phyloP scores from a whole-genome alignment of 2,329 filamentous ascomycete genomes.

The Apiospora saccharicola region DNA sequence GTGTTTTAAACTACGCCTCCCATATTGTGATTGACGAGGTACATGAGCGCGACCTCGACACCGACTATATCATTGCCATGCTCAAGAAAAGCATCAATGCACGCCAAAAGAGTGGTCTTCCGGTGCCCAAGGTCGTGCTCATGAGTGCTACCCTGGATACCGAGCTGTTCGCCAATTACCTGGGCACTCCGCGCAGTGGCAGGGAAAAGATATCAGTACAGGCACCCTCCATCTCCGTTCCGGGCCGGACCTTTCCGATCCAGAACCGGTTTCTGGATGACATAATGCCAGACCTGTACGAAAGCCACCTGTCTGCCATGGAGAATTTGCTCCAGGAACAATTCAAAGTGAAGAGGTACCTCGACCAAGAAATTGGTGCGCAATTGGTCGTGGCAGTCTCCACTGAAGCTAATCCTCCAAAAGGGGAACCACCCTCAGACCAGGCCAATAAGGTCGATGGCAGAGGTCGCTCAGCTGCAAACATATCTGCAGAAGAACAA shows the following conservation, averaged over 20 bases:
- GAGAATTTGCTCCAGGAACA: background rate
- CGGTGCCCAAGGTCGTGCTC: slow-evolving; percentile 25
- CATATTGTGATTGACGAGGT: slow-evolving; percentile 61
- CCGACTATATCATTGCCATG: slow-evolving; percentile 21
- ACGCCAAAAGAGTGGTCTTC: background rate
- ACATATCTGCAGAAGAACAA: background rate
- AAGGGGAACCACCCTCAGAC: background rate
- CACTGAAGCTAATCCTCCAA: background rate
- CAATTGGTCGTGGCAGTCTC: background rate
- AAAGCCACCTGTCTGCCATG: background rate
- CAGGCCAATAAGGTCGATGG: background rate
- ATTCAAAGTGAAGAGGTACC: background rate
- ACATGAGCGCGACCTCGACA: slow-evolving; percentile 20
- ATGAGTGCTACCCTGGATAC: slow-evolving; percentile 28
- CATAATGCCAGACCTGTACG: slow-evolving; percentile 14
- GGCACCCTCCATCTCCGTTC: slow-evolving; percentile 23
- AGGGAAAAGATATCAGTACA: background rate
- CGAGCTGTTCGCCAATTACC: slow-evolving; percentile 26
- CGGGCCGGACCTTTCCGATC: slow-evolving; percentile 26
- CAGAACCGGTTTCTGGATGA: slow-evolving; percentile 12
- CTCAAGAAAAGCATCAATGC: background rate
- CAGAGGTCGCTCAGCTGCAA: background rate
- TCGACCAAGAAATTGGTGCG: background rate
- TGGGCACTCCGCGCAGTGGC: background rate
- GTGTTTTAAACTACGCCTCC: slow-evolving; percentile 48